Percentiles rank a stretch among this genome's conserved stretches.
These are phyloP conservation scores for Heterotrichella gracilis DNA, from an alignment of 352 stramenopile species.

Conservation along the genomic window DNA sequence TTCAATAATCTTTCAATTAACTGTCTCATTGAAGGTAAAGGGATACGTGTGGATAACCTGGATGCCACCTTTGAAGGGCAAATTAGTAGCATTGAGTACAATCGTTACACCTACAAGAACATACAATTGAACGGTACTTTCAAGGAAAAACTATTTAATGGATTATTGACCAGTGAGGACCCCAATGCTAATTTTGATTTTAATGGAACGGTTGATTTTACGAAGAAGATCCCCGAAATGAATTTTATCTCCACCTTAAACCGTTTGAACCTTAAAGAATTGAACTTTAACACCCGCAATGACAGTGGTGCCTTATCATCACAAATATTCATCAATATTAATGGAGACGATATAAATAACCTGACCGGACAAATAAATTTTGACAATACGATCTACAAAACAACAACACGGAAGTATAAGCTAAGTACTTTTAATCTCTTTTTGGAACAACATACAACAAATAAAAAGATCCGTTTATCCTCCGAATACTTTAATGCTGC, in stretches of 20 bases:
- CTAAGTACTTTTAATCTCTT: neutral
- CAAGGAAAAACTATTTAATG: neutral
- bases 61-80: neutral
- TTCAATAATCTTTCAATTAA: neutral
- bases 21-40: neutral
- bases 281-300: neutral
- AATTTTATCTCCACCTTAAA: neutral
- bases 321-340: neutral
- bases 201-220: neutral
- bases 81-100: neutral
- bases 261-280: neutral
- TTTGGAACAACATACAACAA: neutral
- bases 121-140: neutral
- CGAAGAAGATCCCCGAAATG: neutral
- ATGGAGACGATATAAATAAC: neutral
- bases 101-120: neutral
- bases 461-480: neutral
- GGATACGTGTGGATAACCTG: neutral
- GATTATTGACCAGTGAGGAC: neutral
- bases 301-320: neutral
- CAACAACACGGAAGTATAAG: neutral
- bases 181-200: neutral
- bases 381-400: conserved; percentile 4
- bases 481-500: neutral
- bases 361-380: neutral